Percentiles rank a stretch among this genome's conserved stretches.
Conservation (phyloP, 345 rosid genomes). For the Populus ilicifolia region DNA sequence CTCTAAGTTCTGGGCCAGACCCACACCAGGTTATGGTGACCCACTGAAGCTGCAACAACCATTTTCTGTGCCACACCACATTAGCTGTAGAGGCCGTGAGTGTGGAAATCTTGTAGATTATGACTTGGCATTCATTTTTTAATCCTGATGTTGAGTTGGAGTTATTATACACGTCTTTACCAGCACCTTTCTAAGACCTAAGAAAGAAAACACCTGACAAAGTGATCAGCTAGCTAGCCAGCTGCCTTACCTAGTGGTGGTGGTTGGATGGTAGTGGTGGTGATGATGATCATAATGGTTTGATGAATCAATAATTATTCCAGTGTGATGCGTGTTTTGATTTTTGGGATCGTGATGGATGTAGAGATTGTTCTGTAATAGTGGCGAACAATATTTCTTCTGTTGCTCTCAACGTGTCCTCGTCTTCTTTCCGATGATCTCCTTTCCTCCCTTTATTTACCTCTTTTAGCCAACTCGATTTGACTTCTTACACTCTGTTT, state of each 20-base stretch:
- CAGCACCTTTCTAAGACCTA: not conserved
- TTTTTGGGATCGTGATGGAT: not conserved
- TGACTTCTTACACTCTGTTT: not conserved
- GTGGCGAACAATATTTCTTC: not conserved
- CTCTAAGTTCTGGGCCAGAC: slow-evolving; percentile 8
- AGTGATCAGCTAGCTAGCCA: not conserved
- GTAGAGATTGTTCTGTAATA: not conserved
- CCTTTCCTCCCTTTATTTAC: not conserved
- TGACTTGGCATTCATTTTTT: slow-evolving; percentile 6
- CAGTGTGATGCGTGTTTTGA: not conserved
- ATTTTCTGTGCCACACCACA: not conserved
- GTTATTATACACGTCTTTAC: not conserved
- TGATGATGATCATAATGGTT: not conserved
- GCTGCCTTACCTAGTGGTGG: not conserved
- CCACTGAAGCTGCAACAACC: not conserved
- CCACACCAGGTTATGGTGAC: not conserved
- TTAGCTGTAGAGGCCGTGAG: not conserved
- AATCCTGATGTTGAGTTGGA: not conserved
- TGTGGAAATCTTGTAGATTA: not conserved
- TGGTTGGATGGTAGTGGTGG: not conserved
- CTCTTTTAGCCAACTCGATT: not conserved
- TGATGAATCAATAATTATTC: not conserved
- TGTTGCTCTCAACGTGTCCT: slow-evolving; percentile 5
- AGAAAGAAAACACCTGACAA: not conserved
- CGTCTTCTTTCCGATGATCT: slow-evolving; percentile 1